Base-by-base conservation (phyloP, 2,329 filamentous ascomycete genomes). In the Ilyonectria destructans region DNA sequence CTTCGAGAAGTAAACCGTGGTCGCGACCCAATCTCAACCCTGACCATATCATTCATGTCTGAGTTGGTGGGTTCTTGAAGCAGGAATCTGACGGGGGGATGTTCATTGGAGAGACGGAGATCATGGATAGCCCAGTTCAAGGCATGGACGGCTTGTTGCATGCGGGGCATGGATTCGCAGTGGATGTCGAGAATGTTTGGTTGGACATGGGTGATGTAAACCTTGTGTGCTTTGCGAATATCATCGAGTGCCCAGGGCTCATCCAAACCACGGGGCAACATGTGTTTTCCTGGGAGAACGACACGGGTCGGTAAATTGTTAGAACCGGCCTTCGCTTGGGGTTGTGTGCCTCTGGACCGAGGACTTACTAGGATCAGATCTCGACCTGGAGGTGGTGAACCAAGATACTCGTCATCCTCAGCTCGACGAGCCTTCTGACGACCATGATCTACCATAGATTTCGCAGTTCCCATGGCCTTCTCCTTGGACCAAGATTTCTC, bases 101-200 rank as follows among this genome's bases (percentile, higher is more conserved):
- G 69, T 15, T 78, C 72, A 5, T 74, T 75, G 2, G 71, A 75
- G 4, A 79, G 61, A 6, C 79, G 75, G 69, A 81, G 72, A n/a
- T 82, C 75, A 15, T 80, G 75, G 13, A 82, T 73, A 6, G 54
- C 63, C 75, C 73, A 76, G 62, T 81, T 81, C 8, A 81, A 62
- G 1, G 74, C 77, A 5, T 65, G 29, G 0, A 81, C 45, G 9
- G 76, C 80, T 29, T 77, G 49, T 23, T 74, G 75, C 6, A 82
- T 68, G 4, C 69, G 62, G 6, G 54, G n/a, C 21, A 76, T 71
- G 3, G 69, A 69, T 5, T 73, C 67, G 23, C 77, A 71, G 46
- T 58, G 65, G 26, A 82, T 68, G 6, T 76, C 71, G 12, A 82
- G 69, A 17, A 76, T 40, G 29, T 78, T 74, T 3, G 71, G 65